Conservation (phyloP, 73 alveolate species). For the Paraurostyla sp. region DNA sequence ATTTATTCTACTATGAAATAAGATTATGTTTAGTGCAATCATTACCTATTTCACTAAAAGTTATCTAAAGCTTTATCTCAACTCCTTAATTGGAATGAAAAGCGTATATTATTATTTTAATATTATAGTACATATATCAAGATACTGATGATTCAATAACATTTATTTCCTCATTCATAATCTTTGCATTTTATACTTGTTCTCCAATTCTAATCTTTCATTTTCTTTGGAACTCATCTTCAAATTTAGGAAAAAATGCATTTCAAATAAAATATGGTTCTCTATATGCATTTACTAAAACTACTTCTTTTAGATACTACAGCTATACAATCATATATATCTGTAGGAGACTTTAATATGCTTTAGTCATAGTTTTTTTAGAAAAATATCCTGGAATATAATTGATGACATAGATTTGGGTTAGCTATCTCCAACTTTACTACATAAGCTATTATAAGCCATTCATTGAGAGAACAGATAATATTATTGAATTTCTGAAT, state of each 20-base stretch:
- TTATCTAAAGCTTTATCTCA: neutral
- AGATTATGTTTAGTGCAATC: neutral
- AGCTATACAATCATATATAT: neutral
- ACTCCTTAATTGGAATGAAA: neutral
- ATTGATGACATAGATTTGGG: neutral
- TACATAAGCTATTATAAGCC: neutral
- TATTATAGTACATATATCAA: neutral
- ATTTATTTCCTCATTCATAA: neutral
- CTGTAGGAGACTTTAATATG: neutral
- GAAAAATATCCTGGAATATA: neutral
- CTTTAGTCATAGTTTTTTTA: neutral
- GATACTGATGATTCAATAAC: neutral
- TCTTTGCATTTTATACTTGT: neutral
- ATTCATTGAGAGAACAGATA: neutral
- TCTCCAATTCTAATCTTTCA: neutral
- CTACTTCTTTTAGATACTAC: neutral
- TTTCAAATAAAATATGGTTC: conserved; percentile 5
- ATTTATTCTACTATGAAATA: neutral
- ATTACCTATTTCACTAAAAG: conserved; percentile 14
- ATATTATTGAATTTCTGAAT: neutral
- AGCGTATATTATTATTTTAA: neutral
- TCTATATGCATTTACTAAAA: neutral
- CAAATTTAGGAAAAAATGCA: neutral
- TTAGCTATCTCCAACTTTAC: neutral
- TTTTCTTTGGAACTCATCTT: neutral